Evolutionary conservation across 176 grass and related monocot genomes (phyloP).

Genomic region (Poa annua): DNA sequence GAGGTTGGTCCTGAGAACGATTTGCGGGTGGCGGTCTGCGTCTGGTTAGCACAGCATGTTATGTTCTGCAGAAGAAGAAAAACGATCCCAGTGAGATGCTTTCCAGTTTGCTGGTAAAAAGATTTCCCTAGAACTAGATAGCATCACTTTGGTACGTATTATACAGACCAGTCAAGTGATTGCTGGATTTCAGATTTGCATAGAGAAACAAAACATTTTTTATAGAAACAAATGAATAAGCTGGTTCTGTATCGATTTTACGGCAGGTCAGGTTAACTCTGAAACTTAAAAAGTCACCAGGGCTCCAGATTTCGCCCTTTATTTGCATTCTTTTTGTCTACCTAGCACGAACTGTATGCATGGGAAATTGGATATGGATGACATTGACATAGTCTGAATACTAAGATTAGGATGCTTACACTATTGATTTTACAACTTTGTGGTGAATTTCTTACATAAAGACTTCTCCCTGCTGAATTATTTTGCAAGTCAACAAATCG

Average conservation of each 20-base stretch:
- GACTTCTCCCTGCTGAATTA: background rate
- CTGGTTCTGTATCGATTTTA: background rate
- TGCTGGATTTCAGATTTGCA: background rate
- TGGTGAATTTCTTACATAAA: background rate
- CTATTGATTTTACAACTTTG: background rate
- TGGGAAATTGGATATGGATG: background rate
- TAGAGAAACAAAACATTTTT: background rate
- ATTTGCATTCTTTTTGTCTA: background rate
- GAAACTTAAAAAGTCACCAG: background rate
- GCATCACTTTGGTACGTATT: background rate
- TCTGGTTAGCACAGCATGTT: slow-evolving; percentile 66
- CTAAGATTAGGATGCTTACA: background rate
- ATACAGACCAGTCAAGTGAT: background rate
- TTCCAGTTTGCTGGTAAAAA: background rate
- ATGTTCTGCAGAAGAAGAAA: slow-evolving; percentile 41
- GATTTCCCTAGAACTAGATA: background rate
- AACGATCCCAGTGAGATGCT: background rate
- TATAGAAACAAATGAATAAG: background rate
- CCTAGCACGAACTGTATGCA: background rate
- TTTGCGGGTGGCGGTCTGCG: slow-evolving; percentile 50
- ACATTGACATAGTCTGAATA: background rate
- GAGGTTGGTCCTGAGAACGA: slow-evolving; percentile 52
- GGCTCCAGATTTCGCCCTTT: background rate
- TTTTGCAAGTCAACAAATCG: background rate
- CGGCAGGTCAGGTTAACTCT: background rate